phyloP scores from a whole-genome alignment of 441 rosid genomes.

The Melastoma candidum region DNA sequence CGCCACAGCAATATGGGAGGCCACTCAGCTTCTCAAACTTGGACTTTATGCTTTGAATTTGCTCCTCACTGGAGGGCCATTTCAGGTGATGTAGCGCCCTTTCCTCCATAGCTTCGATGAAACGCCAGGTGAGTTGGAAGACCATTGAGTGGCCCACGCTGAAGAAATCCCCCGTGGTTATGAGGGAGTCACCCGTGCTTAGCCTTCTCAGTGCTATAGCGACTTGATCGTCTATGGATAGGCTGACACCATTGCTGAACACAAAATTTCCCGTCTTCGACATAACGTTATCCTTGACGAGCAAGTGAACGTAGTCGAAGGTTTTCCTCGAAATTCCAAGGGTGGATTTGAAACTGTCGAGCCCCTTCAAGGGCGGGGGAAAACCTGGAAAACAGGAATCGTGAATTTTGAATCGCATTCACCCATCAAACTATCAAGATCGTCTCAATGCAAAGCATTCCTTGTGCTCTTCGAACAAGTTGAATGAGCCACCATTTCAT shows the following conservation, averaged over 20 bases:
- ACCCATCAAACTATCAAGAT: too few relatives aligned
- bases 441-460: too few relatives aligned
- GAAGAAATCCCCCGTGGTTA: slow-evolving; percentile 63
- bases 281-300: slow-evolving; percentile 38
- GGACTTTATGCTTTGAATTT: slow-evolving; percentile 40
- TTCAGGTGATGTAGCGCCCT: slow-evolving; percentile 58
- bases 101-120: slow-evolving; percentile 89
- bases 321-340: slow-evolving; percentile 46
- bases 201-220: slow-evolving; percentile 88
- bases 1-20: slow-evolving; percentile 81
- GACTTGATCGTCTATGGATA: slow-evolving; percentile 63
- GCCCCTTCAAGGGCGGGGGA: slow-evolving; percentile 27
- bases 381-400: slow-evolving; percentile 24
- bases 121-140: slow-evolving; percentile 88
- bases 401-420: too few relatives aligned
- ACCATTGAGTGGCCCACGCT: slow-evolving; percentile 82
- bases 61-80: slow-evolving; percentile 58
- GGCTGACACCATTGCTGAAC: slow-evolving; percentile 42
- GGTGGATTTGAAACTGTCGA: slow-evolving; percentile 31
- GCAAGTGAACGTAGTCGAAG: slow-evolving; percentile 49
- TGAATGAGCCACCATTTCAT: too few relatives aligned
- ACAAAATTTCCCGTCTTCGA: slow-evolving; percentile 46
- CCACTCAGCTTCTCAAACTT: slow-evolving; percentile 69
- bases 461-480: too few relatives aligned
- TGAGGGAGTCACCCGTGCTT: slow-evolving; percentile 74